phyloP scores from a whole-genome alignment of 805 yeast genomes.

The Lipomyces yamanashiensis region DNA sequence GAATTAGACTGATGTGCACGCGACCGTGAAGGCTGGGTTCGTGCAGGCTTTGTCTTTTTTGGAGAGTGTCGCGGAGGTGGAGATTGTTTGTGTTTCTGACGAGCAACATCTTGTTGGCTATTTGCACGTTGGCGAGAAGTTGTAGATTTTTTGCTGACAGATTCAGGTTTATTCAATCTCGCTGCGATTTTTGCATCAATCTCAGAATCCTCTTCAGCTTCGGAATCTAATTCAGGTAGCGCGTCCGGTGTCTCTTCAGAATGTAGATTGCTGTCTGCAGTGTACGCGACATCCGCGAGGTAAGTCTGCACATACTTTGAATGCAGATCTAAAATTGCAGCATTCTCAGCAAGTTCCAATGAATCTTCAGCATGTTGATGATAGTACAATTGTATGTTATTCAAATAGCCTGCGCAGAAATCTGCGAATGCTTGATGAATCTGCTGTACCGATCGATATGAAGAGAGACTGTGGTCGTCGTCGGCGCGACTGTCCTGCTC shows the following conservation, averaged over 20 bases:
- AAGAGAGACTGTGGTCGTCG: constrained; percentile 22
- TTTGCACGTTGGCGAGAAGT: not conserved
- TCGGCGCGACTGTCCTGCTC: not conserved
- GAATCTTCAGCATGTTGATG: not conserved
- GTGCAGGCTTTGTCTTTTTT: not conserved
- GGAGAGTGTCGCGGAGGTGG: not conserved
- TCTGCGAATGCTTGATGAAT: constrained; percentile 16
- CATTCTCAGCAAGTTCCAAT: not conserved
- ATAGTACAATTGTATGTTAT: not conserved
- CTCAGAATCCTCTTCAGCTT: constrained; percentile 13
- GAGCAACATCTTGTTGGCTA: not conserved
- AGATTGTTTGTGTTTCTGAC: not conserved
- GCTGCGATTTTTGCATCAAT: constrained; percentile 1
- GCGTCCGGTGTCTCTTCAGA: not conserved
- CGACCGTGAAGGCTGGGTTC: not conserved
- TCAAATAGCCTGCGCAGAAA: constrained; percentile 12
- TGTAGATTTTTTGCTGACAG: not conserved
- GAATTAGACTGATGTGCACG: not conserved
- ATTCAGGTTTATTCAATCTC: not conserved
- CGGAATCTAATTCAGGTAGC: constrained; percentile 7
- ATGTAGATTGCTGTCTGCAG: not conserved
- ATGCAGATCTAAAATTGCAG: not conserved
- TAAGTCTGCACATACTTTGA: constrained; percentile 5
- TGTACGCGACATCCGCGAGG: not conserved
- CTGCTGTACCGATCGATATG: constrained; percentile 23